These are phyloP conservation scores for Psidium friedrichsthalianum DNA, from an alignment of 345 rosid species.

Conservation along the genomic window DNA sequence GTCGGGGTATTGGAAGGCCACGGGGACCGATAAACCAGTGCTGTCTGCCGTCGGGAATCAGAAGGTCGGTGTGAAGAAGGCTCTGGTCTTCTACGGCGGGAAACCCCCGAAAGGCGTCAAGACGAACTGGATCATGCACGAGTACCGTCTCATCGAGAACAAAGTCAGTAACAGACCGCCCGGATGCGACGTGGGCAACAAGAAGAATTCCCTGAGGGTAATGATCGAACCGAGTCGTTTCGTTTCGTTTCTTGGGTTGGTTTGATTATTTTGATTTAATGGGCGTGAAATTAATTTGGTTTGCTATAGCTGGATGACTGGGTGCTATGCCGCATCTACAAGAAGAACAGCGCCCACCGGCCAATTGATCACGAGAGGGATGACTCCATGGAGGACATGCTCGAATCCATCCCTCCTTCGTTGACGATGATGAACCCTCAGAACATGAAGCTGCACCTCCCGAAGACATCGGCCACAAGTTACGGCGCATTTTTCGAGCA, in stretches of 20 bases:
- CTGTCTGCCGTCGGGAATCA: conserved; percentile 45
- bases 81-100: conserved; percentile 84
- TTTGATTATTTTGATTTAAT: not conserved
- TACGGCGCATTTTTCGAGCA: conserved; percentile 29
- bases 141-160: conserved; percentile 58
- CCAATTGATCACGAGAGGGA: conserved; percentile 49
- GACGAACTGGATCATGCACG: conserved; percentile 99
- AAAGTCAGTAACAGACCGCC: conserved; percentile 47
- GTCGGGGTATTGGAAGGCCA: conserved; percentile 99
- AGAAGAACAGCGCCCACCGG: conserved; percentile 48
- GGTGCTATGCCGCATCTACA: conserved; percentile 91
- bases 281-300: not conserved
- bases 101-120: conserved; percentile 98
- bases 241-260: not conserved
- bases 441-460: conserved; percentile 13
- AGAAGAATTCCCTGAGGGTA: conserved; percentile 86
- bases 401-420: conserved; percentile 43
- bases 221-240: not conserved
- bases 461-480: conserved; percentile 11
- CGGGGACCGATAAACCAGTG: conserved; percentile 95
- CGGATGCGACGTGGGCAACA: conserved; percentile 52
- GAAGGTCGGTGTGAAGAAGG: conserved; percentile 88
- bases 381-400: conserved; percentile 38
- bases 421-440: conserved; percentile 23
- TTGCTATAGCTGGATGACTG: conserved; percentile 77